Evolutionary conservation across 805 yeast species (phyloP).

Genomic region (Ogataea trehalophila): DNA sequence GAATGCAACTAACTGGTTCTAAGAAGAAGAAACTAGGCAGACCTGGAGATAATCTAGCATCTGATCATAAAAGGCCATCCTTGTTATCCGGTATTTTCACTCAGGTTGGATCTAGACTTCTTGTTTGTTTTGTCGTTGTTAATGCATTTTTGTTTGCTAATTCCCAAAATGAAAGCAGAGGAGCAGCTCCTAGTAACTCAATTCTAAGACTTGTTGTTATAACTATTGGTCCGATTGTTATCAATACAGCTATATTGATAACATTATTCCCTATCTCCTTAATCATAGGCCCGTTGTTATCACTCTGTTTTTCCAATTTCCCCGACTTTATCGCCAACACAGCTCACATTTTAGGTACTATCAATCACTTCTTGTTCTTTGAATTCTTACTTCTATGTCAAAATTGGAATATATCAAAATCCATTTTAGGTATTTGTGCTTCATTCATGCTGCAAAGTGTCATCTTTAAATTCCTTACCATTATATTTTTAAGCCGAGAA

Average conservation of each 20-base stretch:
- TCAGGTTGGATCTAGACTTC: slow-evolving; percentile 35
- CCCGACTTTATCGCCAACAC: slow-evolving; percentile 52
- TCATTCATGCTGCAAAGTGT: slow-evolving; percentile 51
- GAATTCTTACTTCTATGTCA: slow-evolving; percentile 66
- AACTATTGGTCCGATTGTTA: slow-evolving; percentile 42
- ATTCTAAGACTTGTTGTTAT: slow-evolving; percentile 40
- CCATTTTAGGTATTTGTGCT: slow-evolving; percentile 59
- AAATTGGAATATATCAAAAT: slow-evolving; percentile 55
- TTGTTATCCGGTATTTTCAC: slow-evolving; percentile 37
- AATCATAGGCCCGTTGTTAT: slow-evolving; percentile 44
- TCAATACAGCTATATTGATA: slow-evolving; percentile 39
- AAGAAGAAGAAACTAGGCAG: slow-evolving; percentile 38
- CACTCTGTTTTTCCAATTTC: slow-evolving; percentile 38
- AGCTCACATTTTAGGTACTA: slow-evolving; percentile 50
- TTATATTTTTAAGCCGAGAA: slow-evolving; percentile 56
- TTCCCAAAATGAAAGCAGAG: slow-evolving; percentile 43
- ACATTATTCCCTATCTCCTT: slow-evolving; percentile 41
- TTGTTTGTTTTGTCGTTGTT: slow-evolving; percentile 32
- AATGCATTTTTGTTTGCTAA: slow-evolving; percentile 51
- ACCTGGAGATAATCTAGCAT: slow-evolving; percentile 34
- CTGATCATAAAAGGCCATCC: slow-evolving; percentile 48
- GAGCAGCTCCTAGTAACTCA: slow-evolving; percentile 33
- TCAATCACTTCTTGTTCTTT: slow-evolving; percentile 50
- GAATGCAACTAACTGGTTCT: slow-evolving; percentile 55
- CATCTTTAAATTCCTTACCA: slow-evolving; percentile 47